Evolutionary conservation across 2,329 filamentous ascomycete genomes (phyloP).

Genomic region (Hypoxylon sp.): DNA sequence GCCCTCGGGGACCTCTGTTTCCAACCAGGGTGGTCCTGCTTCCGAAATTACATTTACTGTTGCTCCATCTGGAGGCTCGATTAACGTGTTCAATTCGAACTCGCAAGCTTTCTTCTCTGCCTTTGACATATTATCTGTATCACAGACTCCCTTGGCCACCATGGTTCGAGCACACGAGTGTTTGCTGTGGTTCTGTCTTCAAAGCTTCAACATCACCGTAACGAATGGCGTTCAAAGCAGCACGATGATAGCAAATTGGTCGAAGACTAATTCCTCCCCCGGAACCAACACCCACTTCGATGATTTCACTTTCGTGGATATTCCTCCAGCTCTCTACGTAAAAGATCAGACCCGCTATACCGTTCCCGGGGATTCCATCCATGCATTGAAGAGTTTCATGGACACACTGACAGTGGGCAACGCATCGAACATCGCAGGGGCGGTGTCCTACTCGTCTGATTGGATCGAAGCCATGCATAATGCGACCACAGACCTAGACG

Average conservation of each 20-base stretch:
- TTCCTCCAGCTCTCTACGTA: conserved; percentile 49
- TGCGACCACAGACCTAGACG: conserved; percentile 48
- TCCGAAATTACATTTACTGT: conserved; percentile 51
- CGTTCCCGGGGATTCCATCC: conserved; percentile 51
- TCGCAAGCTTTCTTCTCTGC: conserved; percentile 51
- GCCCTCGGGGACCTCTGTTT: conserved; percentile 49
- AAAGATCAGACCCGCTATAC: conserved; percentile 48
- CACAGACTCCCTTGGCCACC: conserved; percentile 41
- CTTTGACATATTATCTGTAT: conserved; percentile 54
- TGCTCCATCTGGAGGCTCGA: conserved; percentile 44
- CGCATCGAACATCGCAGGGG: conserved; percentile 47
- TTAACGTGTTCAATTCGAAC: conserved; percentile 32
- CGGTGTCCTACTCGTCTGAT: conserved; percentile 54
- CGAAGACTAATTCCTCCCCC: conserved; percentile 47
- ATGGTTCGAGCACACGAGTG: conserved; percentile 50
- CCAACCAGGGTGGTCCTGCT: conserved; percentile 34
- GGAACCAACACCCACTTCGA: conserved; percentile 46
- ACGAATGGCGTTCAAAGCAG: conserved; percentile 49
- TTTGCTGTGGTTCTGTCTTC: conserved; percentile 55
- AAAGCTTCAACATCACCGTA: conserved; percentile 50
- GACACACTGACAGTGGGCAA: conserved; percentile 51
- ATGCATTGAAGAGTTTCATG: conserved; percentile 52
- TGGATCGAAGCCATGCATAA: conserved; percentile 56
- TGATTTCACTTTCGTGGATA: conserved; percentile 52
- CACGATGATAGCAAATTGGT: conserved; percentile 47